Percentiles rank a stretch among this genome's conserved stretches.
Conservation (phyloP, 306 rosid genomes). For the Ormosia emarginata region DNA sequence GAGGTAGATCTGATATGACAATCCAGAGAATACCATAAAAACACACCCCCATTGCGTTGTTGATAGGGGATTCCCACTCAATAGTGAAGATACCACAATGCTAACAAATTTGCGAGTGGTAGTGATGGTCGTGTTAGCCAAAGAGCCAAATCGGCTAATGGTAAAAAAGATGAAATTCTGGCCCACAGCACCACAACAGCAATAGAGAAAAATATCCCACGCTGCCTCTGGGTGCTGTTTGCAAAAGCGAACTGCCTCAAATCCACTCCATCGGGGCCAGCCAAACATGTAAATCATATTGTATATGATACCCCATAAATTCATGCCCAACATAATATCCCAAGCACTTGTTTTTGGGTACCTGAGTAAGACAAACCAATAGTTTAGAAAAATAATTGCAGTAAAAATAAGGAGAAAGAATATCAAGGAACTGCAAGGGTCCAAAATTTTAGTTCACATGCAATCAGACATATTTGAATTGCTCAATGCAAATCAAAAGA, state of each 20-base stretch:
- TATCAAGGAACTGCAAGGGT: neutral
- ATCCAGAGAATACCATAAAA: conserved; percentile 83
- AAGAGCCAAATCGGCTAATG: conserved; percentile 88
- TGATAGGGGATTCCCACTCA: conserved; percentile 94
- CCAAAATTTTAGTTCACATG: neutral
- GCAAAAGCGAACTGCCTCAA: conserved; percentile 81
- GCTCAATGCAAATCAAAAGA: neutral
- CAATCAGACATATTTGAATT: conserved; percentile 2
- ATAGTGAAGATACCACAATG: conserved; percentile 85
- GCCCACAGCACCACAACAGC: conserved; percentile 98
- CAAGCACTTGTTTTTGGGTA: conserved; percentile 95
- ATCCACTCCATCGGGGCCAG: conserved; percentile 77
- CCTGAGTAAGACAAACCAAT: conserved; percentile 40
- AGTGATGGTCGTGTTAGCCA: conserved; percentile 93
- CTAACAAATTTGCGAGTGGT: conserved; percentile 97
- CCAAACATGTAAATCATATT: conserved; percentile 89
- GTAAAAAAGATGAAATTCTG: conserved; percentile 96
- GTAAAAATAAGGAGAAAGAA: neutral
- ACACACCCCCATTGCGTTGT: conserved; percentile 94
- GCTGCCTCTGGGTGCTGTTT: conserved; percentile 85
- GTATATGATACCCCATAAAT: conserved; percentile 95
- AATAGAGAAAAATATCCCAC: conserved; percentile 82
- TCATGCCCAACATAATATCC: conserved; percentile 98
- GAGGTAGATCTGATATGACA: conserved; percentile 90
- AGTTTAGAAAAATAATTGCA: neutral